A percentile compares a stretch with the other conserved stretches of the same genome.
phyloP scores from a whole-genome alignment of 768 basidiomycete genomes.

The Rossbeevera mucosa region DNA sequence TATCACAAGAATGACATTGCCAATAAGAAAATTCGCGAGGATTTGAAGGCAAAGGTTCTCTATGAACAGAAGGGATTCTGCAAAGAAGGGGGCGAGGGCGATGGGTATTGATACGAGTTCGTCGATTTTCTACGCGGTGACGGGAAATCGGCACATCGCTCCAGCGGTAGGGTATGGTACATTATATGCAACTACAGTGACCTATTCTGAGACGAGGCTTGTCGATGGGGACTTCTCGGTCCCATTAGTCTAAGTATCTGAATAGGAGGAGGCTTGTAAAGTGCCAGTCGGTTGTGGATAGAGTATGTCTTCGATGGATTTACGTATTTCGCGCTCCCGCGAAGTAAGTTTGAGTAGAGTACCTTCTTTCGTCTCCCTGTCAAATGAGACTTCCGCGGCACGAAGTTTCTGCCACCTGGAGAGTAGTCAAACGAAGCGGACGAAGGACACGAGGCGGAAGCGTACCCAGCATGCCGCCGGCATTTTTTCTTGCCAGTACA shows the following conservation, averaged over 20 bases:
- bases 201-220: constrained; percentile 47
- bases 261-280: constrained; percentile 30
- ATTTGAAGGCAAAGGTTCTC: constrained; percentile 75
- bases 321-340: constrained; percentile 73
- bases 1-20: constrained; percentile 73
- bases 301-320: constrained; percentile 68
- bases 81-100: constrained; percentile 94
- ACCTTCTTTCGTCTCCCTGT: constrained; percentile 71
- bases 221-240: constrained; percentile 34
- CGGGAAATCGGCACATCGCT: constrained; percentile 11
- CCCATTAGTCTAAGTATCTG: constrained; percentile 43
- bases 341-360: constrained; percentile 62
- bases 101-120: constrained; percentile 64
- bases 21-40: constrained; percentile 74
- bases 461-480: constrained; percentile 72
- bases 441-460: not conserved
- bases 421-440: constrained; percentile 5
- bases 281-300: constrained; percentile 42
- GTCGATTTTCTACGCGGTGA: constrained; percentile 7
- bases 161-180: constrained; percentile 19
- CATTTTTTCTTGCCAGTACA: constrained; percentile 72
- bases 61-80: constrained; percentile 86
- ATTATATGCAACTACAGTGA: constrained; percentile 33
- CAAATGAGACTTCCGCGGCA: constrained; percentile 63
- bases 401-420: constrained; percentile 78